A percentile compares a stretch with the other conserved stretches of the same genome.
Evolutionary conservation across 306 rosid species (phyloP).

Genomic region (Prunus salicina): DNA sequence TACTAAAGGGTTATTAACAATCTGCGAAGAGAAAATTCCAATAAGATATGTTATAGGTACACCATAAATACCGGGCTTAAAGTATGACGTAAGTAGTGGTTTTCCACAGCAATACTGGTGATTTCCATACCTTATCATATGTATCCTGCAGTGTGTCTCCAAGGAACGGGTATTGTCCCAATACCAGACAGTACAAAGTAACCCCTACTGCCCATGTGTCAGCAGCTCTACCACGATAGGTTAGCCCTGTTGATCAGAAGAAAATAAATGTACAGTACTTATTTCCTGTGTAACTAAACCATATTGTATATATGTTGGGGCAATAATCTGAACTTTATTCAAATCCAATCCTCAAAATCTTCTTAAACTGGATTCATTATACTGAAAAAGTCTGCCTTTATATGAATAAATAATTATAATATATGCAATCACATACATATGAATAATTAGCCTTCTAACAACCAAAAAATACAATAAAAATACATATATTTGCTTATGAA

Average conservation of each 20-base stretch:
- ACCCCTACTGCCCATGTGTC: constrained; percentile 99
- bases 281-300: neutral
- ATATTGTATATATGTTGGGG: neutral
- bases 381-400: neutral
- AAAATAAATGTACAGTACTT: neutral
- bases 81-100: neutral
- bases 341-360: neutral
- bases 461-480: neutral
- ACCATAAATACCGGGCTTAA: neutral
- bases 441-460: neutral
- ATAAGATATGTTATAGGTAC: neutral
- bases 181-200: constrained; percentile 86
- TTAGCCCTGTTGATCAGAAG: constrained; percentile 48
- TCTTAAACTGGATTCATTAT: neutral
- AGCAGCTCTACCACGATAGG: constrained; percentile 79
- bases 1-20: constrained; percentile 68
- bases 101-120: neutral
- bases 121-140: constrained; percentile 68
- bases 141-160: constrained; percentile 99
- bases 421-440: neutral
- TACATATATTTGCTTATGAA: neutral
- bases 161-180: constrained; percentile 89
- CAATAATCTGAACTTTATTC: neutral
- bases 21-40: constrained; percentile 48
- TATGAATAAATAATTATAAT: neutral